These are phyloP conservation scores for Corchorus olitorius DNA, from an alignment of 345 rosid species.

Conservation along the genomic window DNA sequence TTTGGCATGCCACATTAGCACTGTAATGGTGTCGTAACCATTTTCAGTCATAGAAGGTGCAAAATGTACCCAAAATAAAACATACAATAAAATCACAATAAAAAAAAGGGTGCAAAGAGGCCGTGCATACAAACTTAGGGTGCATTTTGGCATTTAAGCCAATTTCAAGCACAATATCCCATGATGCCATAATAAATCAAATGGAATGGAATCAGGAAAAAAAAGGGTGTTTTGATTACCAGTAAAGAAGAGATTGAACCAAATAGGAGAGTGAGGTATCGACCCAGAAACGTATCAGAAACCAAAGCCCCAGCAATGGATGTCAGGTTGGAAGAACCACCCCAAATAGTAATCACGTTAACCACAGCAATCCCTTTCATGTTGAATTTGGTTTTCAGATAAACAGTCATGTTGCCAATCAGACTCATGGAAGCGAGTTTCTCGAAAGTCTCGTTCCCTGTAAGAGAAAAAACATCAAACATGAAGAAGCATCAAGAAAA, in stretches of 20 bases:
- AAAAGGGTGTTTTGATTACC: slow-evolving; percentile 25
- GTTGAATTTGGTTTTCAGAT: slow-evolving; percentile 51
- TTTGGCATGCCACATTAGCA: too few species aligned
- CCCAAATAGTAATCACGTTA: slow-evolving; percentile 54
- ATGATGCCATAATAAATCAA: background rate
- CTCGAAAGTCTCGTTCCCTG: slow-evolving; percentile 71
- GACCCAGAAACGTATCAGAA: slow-evolving; percentile 57
- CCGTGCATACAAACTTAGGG: too few species aligned
- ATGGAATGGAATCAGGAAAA: background rate
- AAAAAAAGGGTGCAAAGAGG: too few species aligned
- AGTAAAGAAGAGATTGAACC: slow-evolving; percentile 52
- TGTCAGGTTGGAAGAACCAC: slow-evolving; percentile 54
- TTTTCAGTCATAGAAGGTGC: too few species aligned
- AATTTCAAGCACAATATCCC: too few species aligned
- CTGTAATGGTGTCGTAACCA: too few species aligned
- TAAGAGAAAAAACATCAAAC: background rate
- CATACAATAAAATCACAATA: too few species aligned
- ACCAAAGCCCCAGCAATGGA: slow-evolving; percentile 58
- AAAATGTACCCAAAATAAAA: too few species aligned
- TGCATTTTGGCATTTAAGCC: too few species aligned
- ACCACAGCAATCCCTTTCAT: slow-evolving; percentile 55
- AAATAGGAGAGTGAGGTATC: slow-evolving; percentile 48
- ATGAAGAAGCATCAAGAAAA: background rate
- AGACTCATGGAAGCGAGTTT: slow-evolving; percentile 70
- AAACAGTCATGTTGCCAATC: slow-evolving; percentile 52